Conservation (phyloP, 306 rosid genomes). For the Fragaria iinumae region DNA sequence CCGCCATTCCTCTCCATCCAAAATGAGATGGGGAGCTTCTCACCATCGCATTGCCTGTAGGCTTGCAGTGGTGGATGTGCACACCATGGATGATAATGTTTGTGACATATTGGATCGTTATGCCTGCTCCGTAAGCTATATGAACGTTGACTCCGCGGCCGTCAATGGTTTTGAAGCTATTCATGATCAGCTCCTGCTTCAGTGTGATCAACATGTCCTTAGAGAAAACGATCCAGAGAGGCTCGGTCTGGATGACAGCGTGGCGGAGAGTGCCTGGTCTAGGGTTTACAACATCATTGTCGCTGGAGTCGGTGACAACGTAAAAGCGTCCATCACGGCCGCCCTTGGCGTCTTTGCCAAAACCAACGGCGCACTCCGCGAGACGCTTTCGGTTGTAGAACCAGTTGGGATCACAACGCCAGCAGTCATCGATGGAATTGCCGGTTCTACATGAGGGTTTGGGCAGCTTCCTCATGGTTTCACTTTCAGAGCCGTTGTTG, state of each 20-base stretch:
- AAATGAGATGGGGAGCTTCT: not conserved
- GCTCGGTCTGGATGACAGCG: not conserved
- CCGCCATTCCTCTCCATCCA: not conserved
- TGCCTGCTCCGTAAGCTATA: not conserved
- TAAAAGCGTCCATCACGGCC: not conserved
- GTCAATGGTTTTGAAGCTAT: not conserved
- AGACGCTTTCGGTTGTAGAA: not conserved
- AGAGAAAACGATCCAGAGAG: not conserved
- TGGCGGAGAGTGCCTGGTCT: not conserved
- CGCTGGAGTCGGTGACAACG: not conserved
- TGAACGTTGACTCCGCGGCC: not conserved
- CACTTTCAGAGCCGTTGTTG: not conserved
- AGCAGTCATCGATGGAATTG: not conserved
- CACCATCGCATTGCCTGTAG: not conserved
- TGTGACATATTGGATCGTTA: not conserved
- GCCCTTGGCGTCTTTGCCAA: not conserved
- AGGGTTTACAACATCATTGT: not conserved
- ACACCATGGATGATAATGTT: not conserved
- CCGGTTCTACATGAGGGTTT: not conserved
- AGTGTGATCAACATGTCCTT: not conserved
- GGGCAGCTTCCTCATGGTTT: not conserved
- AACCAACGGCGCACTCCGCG: not conserved
- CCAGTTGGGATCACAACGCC: not conserved
- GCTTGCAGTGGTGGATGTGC: not conserved
- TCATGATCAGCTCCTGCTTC: constrained; percentile 3